Conservation (phyloP, 2,329 filamentous ascomycete genomes). For the Penicillium sp. region DNA sequence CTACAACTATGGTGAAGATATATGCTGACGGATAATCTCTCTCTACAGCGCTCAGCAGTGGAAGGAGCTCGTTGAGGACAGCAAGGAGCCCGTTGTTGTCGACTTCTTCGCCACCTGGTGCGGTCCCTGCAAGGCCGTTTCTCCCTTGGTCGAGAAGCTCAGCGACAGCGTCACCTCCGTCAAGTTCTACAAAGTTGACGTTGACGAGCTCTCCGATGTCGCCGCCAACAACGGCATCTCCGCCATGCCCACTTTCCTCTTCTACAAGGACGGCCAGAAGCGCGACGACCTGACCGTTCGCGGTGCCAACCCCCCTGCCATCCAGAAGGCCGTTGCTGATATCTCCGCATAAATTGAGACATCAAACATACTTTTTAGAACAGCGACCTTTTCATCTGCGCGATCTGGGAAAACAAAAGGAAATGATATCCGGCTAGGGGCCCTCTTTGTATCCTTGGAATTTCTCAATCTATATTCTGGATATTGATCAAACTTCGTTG, state of each 20-base stretch:
- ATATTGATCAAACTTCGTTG: not conserved
- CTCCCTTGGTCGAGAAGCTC: slow-evolving; percentile 71
- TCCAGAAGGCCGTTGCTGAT: slow-evolving; percentile 50
- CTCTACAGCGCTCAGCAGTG: slow-evolving; percentile 60
- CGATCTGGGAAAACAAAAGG: not conserved
- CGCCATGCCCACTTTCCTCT: slow-evolving; percentile 88
- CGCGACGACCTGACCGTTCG: slow-evolving; percentile 69
- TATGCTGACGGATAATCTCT: not conserved
- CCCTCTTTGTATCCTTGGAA: not conserved
- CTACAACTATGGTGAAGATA: not conserved
- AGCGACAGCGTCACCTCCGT: slow-evolving; percentile 60
- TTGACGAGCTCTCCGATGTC: slow-evolving; percentile 76
- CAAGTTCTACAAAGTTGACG: slow-evolving; percentile 87
- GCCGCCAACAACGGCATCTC: slow-evolving; percentile 76
- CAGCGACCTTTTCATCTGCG: not conserved
- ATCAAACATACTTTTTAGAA: not conserved
- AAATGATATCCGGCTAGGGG: slow-evolving; percentile 8
- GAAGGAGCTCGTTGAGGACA: slow-evolving; percentile 51
- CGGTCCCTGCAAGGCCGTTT: slow-evolving; percentile 90
- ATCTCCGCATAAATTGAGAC: slow-evolving; percentile 23
- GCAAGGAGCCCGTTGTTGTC: slow-evolving; percentile 67
- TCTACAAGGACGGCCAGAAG: slow-evolving; percentile 75
- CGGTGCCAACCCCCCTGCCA: slow-evolving; percentile 74
- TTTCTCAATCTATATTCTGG: not conserved
- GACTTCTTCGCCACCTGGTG: slow-evolving; percentile 93